Evolutionary conservation across 2,329 filamentous ascomycete species (phyloP).

Genomic region (Aphanoascus verrucosus): DNA sequence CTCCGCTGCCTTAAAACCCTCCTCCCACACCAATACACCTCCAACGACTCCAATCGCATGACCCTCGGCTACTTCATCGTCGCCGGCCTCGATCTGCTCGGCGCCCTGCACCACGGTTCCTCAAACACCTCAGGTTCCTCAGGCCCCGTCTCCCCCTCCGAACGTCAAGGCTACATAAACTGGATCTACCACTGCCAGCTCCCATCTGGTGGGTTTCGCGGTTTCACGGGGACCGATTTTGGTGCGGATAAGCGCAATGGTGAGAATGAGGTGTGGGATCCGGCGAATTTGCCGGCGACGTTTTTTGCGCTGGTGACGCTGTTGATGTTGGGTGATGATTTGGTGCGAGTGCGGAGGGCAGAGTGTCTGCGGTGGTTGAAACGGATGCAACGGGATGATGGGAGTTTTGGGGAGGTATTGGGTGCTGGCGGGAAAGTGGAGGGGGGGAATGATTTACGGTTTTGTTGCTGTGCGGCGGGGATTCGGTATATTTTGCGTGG

Average conservation of each 20-base stretch:
- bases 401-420: conserved; percentile 81
- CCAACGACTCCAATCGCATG: conserved; percentile 83
- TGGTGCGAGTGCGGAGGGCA: conserved; percentile 55
- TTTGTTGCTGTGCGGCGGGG: conserved; percentile 73
- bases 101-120: conserved; percentile 42
- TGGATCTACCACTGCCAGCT: conserved; percentile 88
- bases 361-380: conserved; percentile 64
- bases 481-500: conserved; percentile 74
- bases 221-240: conserved; percentile 60
- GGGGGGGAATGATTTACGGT: conserved; percentile 74
- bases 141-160: conserved; percentile 35
- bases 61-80: conserved; percentile 82
- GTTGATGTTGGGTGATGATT: conserved; percentile 52
- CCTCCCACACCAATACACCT: conserved; percentile 72
- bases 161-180: conserved; percentile 47
- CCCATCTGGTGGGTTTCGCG: conserved; percentile 75
- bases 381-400: conserved; percentile 66
- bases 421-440: conserved; percentile 51
- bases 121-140: no score
- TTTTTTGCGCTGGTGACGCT: conserved; percentile 76
- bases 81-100: conserved; percentile 72
- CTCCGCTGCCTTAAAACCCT: conserved; percentile 72
- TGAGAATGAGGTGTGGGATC: conserved; percentile 52
- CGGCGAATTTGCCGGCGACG: conserved; percentile 76
- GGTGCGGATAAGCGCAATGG: conserved; percentile 38